Evolutionary conservation across 2,329 filamentous ascomycete species (phyloP).

Genomic region (Tolypocladium guangdongense): DNA sequence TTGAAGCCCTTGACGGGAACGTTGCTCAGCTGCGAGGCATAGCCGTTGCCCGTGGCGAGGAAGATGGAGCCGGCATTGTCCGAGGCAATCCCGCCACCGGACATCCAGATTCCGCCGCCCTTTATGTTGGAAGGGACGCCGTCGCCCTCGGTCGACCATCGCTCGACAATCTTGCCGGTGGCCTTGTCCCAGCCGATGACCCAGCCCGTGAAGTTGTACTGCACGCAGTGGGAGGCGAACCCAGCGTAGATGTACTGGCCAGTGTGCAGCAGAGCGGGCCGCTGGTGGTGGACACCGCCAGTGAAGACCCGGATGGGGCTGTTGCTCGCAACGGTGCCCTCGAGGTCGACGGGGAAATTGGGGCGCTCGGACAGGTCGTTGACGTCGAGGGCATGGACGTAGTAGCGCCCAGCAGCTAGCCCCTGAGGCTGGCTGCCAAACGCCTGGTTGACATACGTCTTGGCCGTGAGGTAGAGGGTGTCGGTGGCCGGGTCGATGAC

Average conservation of each 20-base stretch:
- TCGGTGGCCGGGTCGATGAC: conserved; percentile 33
- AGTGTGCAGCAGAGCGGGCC: conserved; percentile 34
- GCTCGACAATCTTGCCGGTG: conserved; percentile 23
- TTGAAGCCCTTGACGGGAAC: conserved; percentile 26
- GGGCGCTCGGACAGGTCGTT: conserved; percentile 25
- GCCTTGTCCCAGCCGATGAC: conserved; percentile 37
- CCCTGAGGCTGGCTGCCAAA: conserved; percentile 19
- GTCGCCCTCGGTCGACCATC: conserved; percentile 29
- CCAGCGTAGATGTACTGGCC: conserved; percentile 38
- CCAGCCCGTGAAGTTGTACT: conserved; percentile 45
- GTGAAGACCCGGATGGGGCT: conserved; percentile 36
- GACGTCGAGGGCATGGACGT: conserved; percentile 25
- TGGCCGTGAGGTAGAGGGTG: conserved; percentile 31
- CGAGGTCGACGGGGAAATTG: conserved; percentile 36
- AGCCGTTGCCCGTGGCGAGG: conserved; percentile 28
- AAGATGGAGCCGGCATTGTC: conserved; percentile 28
- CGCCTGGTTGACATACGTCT: conserved; percentile 28
- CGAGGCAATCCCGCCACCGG: conserved; percentile 26
- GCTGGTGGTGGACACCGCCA: conserved; percentile 40
- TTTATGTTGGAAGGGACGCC: conserved; percentile 24
- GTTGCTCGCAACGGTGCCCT: conserved; percentile 34
- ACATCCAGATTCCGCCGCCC: conserved; percentile 34
- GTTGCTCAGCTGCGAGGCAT: conserved; percentile 26
- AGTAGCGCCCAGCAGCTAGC: conserved; percentile 21
- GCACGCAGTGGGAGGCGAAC: conserved; percentile 44